These are phyloP conservation scores for Trichoderma virens DNA, from an alignment of 495 filamentous ascomycete species.

Conservation along the genomic window DNA sequence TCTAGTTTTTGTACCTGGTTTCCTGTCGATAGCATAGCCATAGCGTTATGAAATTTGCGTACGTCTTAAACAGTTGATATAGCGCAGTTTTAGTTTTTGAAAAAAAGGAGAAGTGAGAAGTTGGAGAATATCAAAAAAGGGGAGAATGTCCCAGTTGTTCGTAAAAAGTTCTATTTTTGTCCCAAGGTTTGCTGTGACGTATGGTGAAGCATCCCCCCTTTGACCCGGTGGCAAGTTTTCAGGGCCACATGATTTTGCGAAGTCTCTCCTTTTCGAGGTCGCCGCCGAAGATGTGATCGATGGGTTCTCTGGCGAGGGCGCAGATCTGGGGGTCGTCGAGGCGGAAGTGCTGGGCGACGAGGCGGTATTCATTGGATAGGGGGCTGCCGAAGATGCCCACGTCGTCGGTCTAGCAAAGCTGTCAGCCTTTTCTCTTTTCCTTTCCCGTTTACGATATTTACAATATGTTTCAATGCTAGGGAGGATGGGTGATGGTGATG, in stretches of 20 bases:
- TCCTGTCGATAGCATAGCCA: neutral
- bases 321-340: slow-evolving; percentile 49
- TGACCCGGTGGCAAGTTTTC: no score
- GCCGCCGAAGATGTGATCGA: slow-evolving; percentile 58
- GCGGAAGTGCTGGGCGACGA: slow-evolving; percentile 64
- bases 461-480: no score
- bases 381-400: slow-evolving; percentile 75
- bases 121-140: no score
- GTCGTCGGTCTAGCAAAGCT: slow-evolving; percentile 64
- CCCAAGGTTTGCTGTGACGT: no score
- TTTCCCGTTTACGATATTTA: neutral
- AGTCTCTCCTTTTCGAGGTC: slow-evolving; percentile 54
- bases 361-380: slow-evolving; percentile 70
- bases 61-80: no score
- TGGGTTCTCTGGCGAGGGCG: slow-evolving; percentile 45
- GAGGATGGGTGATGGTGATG: neutral
- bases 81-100: no score
- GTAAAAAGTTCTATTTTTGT: no score
- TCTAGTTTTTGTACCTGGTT: neutral
- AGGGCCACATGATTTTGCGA: slow-evolving; percentile 14
- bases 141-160: no score
- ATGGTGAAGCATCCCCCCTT: no score
- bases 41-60: neutral
- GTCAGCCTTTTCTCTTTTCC: neutral
- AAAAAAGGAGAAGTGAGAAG: no score